Conservation (phyloP, 2,329 filamentous ascomycete genomes). For the Coniochaeta ligniaria region DNA sequence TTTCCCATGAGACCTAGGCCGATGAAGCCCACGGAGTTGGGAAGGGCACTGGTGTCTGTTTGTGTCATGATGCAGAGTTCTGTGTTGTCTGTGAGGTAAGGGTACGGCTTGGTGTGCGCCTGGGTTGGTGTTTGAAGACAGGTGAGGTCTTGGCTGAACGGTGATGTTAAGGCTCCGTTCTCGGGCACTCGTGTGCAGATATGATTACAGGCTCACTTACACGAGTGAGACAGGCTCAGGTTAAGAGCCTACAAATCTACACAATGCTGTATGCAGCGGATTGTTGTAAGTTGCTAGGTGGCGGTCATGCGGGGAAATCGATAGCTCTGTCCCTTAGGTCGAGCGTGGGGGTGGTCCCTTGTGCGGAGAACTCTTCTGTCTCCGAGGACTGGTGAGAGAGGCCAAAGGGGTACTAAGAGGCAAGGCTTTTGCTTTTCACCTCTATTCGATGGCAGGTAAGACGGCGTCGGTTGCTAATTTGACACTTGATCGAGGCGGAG, state of each 20-base stretch:
- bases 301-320: background rate
- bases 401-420: background rate
- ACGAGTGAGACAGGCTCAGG: background rate
- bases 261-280: background rate
- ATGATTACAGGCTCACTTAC: background rate
- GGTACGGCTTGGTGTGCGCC: background rate
- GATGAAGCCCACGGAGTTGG: slow-evolving; percentile 29
- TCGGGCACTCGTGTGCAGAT: background rate
- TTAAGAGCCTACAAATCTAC: no score
- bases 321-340: background rate
- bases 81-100: background rate
- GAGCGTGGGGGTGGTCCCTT: background rate
- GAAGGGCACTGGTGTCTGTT: background rate
- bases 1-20: slow-evolving; percentile 49
- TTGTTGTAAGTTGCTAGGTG: background rate
- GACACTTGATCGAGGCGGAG: background rate
- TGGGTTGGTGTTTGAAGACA: background rate
- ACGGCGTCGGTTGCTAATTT: background rate
- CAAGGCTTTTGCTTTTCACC: background rate
- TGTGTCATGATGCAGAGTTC: background rate
- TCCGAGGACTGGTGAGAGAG: background rate
- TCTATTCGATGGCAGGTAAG: background rate
- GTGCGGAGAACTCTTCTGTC: background rate
- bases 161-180: no score
- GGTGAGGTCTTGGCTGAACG: no score